Percentiles rank a stretch among this genome's conserved stretches.
Evolutionary conservation across 1,284 basidiomycete species (phyloP).

Genomic region (Ceratobasidium sp.): DNA sequence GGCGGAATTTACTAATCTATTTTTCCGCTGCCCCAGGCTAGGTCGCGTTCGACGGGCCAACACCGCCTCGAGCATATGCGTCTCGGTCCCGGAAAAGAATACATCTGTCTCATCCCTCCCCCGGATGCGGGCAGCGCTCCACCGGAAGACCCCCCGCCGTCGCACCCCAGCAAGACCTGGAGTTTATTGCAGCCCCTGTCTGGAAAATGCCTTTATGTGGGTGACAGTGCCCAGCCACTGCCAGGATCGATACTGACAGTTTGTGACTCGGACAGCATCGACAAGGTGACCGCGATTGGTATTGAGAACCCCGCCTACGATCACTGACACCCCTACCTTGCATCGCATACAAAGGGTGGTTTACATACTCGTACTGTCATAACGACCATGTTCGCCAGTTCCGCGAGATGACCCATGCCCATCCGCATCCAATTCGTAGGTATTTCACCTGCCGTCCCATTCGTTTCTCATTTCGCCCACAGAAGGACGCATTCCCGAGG

Average conservation of each 20-base stretch:
- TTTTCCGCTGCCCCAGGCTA: constrained; percentile 58
- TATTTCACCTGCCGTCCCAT: constrained; percentile 48
- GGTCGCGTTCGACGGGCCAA: constrained; percentile 8
- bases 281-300: constrained; percentile 60
- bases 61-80: constrained; percentile 62
- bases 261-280: constrained; percentile 67
- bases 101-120: constrained; percentile 80
- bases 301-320: constrained; percentile 31
- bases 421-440: constrained; percentile 73
- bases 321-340: constrained; percentile 36
- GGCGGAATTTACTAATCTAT: constrained; percentile 41
- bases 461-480: constrained; percentile 43
- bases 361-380: constrained; percentile 96
- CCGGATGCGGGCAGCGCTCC: constrained; percentile 63
- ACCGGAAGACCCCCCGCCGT: constrained; percentile 67
- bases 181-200: constrained; percentile 79
- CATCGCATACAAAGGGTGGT: constrained; percentile 70
- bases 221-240: constrained; percentile 55
- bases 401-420: constrained; percentile 72
- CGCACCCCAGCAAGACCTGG: constrained; percentile 75
- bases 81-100: constrained; percentile 73
- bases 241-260: constrained; percentile 45
- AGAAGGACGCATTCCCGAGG: constrained; percentile 80
- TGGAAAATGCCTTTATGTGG: constrained; percentile 83
- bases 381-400: constrained; percentile 91